Conservation (phyloP, 768 basidiomycete species). For the Leccinum rimulosum region DNA sequence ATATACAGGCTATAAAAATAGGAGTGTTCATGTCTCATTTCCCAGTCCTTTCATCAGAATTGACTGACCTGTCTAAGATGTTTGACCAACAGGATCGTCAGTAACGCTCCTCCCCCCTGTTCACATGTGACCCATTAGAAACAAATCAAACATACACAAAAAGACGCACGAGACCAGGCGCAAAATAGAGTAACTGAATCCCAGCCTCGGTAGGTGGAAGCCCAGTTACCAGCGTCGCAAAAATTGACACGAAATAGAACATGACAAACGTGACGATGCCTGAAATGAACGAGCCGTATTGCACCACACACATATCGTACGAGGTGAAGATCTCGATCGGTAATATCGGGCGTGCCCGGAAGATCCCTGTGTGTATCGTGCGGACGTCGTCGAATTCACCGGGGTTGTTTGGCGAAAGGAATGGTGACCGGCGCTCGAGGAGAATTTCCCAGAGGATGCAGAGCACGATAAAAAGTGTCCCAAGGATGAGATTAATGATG, state of each 20-base stretch:
- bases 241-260: constrained; percentile 55
- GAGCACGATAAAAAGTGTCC: constrained; percentile 38
- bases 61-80: constrained; percentile 35
- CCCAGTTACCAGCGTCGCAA: constrained; percentile 46
- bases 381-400: not conserved
- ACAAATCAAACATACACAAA: not conserved
- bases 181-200: constrained; percentile 49
- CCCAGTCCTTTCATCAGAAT: not conserved
- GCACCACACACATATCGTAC: constrained; percentile 40
- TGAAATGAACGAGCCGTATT: constrained; percentile 37
- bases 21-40: not conserved
- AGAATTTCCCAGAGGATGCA: constrained; percentile 45
- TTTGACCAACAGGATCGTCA: constrained; percentile 36
- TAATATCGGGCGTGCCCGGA: constrained; percentile 41
- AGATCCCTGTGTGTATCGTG: constrained; percentile 12
- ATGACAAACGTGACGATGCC: constrained; percentile 51
- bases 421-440: constrained; percentile 29
- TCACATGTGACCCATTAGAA: not conserved
- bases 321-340: constrained; percentile 45
- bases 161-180: constrained; percentile 44
- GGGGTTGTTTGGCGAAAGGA: not conserved
- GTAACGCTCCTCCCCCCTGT: constrained; percentile 39
- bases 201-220: constrained; percentile 40
- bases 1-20: constrained; percentile 36
- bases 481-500: constrained; percentile 47